Conservation (phyloP, 495 filamentous ascomycete species). For the Penicillium canariense region DNA sequence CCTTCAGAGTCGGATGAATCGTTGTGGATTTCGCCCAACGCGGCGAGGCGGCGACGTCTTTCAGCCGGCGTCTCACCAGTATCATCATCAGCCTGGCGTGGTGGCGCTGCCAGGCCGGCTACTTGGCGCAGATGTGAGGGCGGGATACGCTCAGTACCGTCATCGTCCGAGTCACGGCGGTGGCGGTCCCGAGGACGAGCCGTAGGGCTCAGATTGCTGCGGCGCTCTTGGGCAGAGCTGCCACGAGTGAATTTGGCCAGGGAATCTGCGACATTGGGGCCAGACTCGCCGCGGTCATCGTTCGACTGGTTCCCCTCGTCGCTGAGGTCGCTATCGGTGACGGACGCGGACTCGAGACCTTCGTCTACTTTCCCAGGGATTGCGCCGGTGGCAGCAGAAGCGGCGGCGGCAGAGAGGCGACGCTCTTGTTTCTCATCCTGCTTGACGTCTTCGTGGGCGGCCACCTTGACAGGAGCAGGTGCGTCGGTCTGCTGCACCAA, state of each 20-base stretch:
- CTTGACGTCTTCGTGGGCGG: slow-evolving; percentile 45
- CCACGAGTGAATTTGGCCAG: slow-evolving; percentile 43
- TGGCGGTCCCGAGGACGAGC: slow-evolving; percentile 27
- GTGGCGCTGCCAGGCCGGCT: slow-evolving; percentile 31
- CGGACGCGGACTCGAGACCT: slow-evolving; percentile 25
- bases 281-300: slow-evolving; percentile 29
- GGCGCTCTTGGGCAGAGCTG: slow-evolving; percentile 51
- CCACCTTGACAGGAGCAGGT: slow-evolving; percentile 57
- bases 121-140: slow-evolving; percentile 41
- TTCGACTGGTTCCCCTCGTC: slow-evolving; percentile 28
- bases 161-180: slow-evolving; percentile 55
- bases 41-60: slow-evolving; percentile 76
- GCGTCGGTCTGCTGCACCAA: slow-evolving; percentile 67
- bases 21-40: slow-evolving; percentile 61
- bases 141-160: slow-evolving; percentile 55
- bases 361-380: slow-evolving; percentile 24
- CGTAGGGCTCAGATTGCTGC: slow-evolving; percentile 36
- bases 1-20: slow-evolving; percentile 64
- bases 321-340: slow-evolving; percentile 30
- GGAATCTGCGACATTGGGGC: slow-evolving; percentile 46
- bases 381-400: slow-evolving; percentile 11
- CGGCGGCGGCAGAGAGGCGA: slow-evolving; percentile 24
- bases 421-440: slow-evolving; percentile 30
- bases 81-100: slow-evolving; percentile 39
- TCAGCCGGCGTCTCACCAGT: slow-evolving; percentile 79